These are phyloP conservation scores for Globisporangium viniferum DNA, from an alignment of 352 stramenopile species.

Conservation along the genomic window DNA sequence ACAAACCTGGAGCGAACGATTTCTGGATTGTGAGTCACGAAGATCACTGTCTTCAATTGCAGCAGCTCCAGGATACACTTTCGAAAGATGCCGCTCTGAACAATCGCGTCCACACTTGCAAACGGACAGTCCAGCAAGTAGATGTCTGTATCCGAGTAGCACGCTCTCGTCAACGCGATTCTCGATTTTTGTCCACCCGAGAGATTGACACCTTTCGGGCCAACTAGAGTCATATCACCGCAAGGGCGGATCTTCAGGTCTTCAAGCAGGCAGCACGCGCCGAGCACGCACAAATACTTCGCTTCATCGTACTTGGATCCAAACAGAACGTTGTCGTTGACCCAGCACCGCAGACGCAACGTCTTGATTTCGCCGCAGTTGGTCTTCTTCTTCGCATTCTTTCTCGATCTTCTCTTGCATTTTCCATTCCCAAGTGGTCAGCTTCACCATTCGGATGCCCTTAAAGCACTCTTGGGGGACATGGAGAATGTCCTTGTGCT, in stretches of 20 bases:
- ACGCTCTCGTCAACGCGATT: slow-evolving; percentile 46
- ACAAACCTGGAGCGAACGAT: slow-evolving; percentile 36
- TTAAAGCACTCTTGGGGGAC: slow-evolving; percentile 49
- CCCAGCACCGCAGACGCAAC: background rate
- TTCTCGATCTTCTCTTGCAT: slow-evolving; percentile 60
- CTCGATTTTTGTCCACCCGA: slow-evolving; percentile 52
- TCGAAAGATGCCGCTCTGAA: slow-evolving; percentile 49
- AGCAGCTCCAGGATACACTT: slow-evolving; percentile 47
- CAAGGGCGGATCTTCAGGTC: slow-evolving; percentile 34
- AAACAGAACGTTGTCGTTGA: slow-evolving; percentile 88
- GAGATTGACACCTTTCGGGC: slow-evolving; percentile 50
- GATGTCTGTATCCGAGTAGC: slow-evolving; percentile 47
- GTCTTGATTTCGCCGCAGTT: background rate
- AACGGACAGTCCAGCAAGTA: slow-evolving; percentile 48
- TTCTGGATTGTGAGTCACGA: slow-evolving; percentile 52
- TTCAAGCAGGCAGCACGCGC: slow-evolving; percentile 19
- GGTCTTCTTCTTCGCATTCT: slow-evolving; percentile 48
- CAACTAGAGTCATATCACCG: slow-evolving; percentile 47
- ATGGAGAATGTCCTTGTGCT: background rate
- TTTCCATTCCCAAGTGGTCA: slow-evolving; percentile 80
- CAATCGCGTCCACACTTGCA: slow-evolving; percentile 47
- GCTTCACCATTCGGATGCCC: slow-evolving; percentile 77
- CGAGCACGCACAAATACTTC: slow-evolving; percentile 35
- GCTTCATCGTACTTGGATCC: slow-evolving; percentile 57
- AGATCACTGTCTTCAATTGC: slow-evolving; percentile 44